phyloP scores from a whole-genome alignment of 228 moss, liverwort and hornwort species.

The Sphagnum fallax region DNA sequence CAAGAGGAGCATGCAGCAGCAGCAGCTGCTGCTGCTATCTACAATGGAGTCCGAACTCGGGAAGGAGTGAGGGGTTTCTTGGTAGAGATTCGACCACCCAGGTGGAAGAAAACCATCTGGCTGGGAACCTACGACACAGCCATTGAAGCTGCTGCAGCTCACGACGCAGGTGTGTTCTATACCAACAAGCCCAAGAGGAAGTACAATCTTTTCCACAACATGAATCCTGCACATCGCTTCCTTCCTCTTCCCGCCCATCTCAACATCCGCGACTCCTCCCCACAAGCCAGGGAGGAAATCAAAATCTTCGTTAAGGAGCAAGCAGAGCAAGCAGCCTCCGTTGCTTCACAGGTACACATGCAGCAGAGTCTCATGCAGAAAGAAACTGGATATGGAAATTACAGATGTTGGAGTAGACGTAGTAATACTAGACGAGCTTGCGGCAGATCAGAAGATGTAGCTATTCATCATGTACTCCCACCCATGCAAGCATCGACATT shows the following conservation, averaged over 20 bases:
- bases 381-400: too few species aligned
- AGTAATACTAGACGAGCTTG: too few species aligned
- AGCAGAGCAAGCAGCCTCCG: slow-evolving; percentile 16
- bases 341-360: too few species aligned
- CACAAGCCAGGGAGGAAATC: slow-evolving; percentile 9
- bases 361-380: too few species aligned
- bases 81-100: slow-evolving; percentile 37
- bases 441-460: too few species aligned
- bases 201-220: slow-evolving; percentile 22
- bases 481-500: too few species aligned
- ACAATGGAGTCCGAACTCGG: slow-evolving; percentile 34
- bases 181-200: slow-evolving; percentile 27
- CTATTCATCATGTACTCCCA: too few species aligned
- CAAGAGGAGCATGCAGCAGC: too few species aligned
- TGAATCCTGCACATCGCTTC: slow-evolving; percentile 1
- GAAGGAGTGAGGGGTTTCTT: slow-evolving; percentile 33
- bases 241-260: slow-evolving; percentile 10
- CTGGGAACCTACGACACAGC: slow-evolving; percentile 31
- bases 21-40: not conserved
- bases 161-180: slow-evolving; percentile 40
- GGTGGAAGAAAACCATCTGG: slow-evolving; percentile 32
- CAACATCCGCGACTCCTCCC: slow-evolving; percentile 5
- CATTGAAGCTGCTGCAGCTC: slow-evolving; percentile 34
- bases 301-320: slow-evolving; percentile 30
- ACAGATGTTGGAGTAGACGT: too few species aligned